Base-by-base conservation (phyloP, 305 asterid species). In the Rubia tinctorum region DNA sequence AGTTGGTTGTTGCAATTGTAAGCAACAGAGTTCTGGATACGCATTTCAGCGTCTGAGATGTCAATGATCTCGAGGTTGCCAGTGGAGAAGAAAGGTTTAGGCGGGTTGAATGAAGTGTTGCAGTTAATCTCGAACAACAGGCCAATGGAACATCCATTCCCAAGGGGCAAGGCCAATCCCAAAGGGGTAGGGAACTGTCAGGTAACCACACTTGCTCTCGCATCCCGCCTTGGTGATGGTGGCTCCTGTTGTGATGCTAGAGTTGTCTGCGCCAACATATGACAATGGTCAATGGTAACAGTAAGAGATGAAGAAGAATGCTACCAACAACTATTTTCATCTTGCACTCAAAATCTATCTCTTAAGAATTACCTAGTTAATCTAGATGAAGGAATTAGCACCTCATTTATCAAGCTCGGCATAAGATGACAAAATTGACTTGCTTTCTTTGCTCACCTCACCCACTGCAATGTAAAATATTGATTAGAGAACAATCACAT, bases 131-230 rank as follows among this genome's bases (percentile, higher is more conserved):
- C 77, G 64, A 86, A 87, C 34, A 27, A 71, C 0, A 71, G 10
- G 70, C 58, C 51, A 0, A 81, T 1, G 0, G 87, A 80, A 75
- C 96, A 89, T 17, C 81, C 82, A 0, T 86, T 13, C 6, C 77
- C 83, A 1, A 60, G n/a, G n/a, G n/a, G n/a, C n/a, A n/a, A n/a
- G 2, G 62, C 88, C 88, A 27, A 88, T 18, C 14, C 94, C 92
- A 47, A 89, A 89, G 2, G 92, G 95, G 40, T 80, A 89, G 12
- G 87, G 90, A 15, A 89, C 76, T 1, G 84, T 84, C 5, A 85
- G 2, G 81, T 85, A 81, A 2, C 95, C 92, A 10, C 92, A 89
- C 58, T 85, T 61, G 71, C 58, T 68, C 7, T 14, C 82, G 79
- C 91, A 88, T 30, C 80, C 77, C 4, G 82, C 83, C 71, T 80